phyloP scores from a whole-genome alignment of 2,329 filamentous ascomycete genomes.

The Calonectria pauciramosa region DNA sequence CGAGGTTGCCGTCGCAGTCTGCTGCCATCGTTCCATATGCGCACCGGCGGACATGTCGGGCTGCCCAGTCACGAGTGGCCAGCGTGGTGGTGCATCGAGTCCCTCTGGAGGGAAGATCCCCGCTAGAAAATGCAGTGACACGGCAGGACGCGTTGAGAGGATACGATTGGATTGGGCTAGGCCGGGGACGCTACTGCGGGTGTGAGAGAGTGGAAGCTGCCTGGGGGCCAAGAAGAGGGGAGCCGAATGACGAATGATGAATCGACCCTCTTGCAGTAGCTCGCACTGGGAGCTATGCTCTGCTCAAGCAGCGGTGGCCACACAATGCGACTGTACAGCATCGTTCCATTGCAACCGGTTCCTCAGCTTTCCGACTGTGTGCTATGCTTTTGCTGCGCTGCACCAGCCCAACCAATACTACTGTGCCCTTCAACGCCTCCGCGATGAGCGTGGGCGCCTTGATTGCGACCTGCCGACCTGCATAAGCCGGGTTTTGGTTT shows the following conservation, averaged over 20 bases:
- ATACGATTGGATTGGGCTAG: conserved; percentile 25
- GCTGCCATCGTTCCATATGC: conserved; percentile 21
- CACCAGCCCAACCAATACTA: conserved; percentile 4
- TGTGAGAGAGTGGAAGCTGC: background rate
- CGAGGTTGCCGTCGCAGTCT: background rate
- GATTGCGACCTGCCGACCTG: conserved; percentile 8
- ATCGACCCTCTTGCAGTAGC: background rate
- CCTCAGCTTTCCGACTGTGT: background rate
- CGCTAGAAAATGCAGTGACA: conserved; percentile 26
- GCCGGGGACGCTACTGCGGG: background rate
- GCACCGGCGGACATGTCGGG: background rate
- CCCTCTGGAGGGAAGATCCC: conserved; percentile 4
- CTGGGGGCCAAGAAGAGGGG: background rate
- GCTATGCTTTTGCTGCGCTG: background rate
- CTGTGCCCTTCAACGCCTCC: background rate
- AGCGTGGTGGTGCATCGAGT: conserved; percentile 14
- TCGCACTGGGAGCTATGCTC: background rate
- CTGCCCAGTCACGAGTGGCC: conserved; percentile 11
- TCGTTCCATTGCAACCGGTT: conserved; percentile 2
- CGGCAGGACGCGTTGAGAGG: conserved; percentile 28
- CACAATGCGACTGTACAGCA: background rate
- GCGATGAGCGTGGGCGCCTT: background rate
- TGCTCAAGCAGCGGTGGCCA: conserved; percentile 2
- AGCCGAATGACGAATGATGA: background rate
- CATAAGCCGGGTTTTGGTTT: conserved; percentile 11